A percentile compares a stretch with the other conserved stretches of the same genome.
Conservation (phyloP, 495 filamentous ascomycete genomes). For the Cercophora sp. region DNA sequence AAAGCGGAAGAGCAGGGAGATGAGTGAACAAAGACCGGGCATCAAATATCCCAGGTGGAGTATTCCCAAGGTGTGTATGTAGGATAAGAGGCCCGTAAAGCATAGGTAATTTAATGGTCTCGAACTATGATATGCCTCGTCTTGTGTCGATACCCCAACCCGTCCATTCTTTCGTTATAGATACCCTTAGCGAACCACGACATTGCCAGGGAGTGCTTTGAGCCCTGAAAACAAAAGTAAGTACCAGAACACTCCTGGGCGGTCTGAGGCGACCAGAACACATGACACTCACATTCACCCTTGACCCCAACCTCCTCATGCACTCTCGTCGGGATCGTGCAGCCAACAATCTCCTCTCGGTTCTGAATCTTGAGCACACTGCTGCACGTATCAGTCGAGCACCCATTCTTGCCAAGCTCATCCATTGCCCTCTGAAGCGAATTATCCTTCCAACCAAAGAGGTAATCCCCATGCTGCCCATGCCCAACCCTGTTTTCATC, state of each 20-base stretch:
- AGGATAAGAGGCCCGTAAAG: too few relatives aligned
- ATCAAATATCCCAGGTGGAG: too few relatives aligned
- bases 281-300: not conserved
- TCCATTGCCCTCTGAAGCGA: conserved; percentile 40
- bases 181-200: too few relatives aligned
- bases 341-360: not conserved
- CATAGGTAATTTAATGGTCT: too few relatives aligned
- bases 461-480: conserved; percentile 40
- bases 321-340: not conserved
- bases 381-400: not conserved
- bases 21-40: too few relatives aligned
- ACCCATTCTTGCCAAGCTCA: not conserved
- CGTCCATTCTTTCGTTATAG: too few relatives aligned
- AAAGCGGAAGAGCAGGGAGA: too few relatives aligned
- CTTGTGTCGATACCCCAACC: too few relatives aligned
- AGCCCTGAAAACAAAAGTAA: conserved; percentile 1
- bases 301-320: not conserved
- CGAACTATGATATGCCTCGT: too few relatives aligned
- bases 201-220: not conserved
- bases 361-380: not conserved
- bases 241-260: not conserved
- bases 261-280: not conserved
- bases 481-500: conserved; percentile 28
- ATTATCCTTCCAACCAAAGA: conserved; percentile 39
- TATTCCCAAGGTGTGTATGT: too few relatives aligned